Evolutionary conservation across 1,139 yeast species (phyloP).

Genomic region (Saccharomyces hybrid): DNA sequence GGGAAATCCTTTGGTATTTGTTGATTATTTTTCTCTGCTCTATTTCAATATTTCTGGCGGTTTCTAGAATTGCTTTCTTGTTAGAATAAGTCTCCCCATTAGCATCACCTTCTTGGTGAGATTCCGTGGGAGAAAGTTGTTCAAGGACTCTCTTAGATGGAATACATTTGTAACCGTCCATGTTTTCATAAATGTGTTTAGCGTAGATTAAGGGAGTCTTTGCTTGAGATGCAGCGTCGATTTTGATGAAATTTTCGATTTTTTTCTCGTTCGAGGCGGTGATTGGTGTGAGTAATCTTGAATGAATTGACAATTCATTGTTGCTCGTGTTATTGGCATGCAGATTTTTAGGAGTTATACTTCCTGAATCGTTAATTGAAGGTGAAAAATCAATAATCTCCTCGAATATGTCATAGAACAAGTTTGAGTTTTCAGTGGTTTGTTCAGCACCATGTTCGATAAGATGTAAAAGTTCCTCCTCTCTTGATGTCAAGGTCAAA

Average conservation of each 20-base stretch:
- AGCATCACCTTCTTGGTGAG: background rate
- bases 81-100: background rate
- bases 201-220: conserved; percentile 28
- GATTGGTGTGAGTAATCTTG: conserved; percentile 1
- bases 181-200: conserved; percentile 24
- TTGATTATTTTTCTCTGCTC: background rate
- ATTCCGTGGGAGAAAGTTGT: background rate
- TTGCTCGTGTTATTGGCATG: background rate
- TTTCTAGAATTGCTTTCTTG: background rate
- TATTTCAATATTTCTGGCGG: background rate
- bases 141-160: conserved; percentile 8
- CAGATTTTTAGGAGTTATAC: background rate
- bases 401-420: conserved; percentile 23
- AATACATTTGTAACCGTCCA: conserved; percentile 25
- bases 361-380: conserved; percentile 3
- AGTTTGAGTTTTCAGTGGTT: conserved; percentile 15
- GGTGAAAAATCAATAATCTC: conserved; percentile 14
- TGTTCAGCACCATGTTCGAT: conserved; percentile 30
- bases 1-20: background rate
- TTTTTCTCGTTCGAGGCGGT: conserved; percentile 1
- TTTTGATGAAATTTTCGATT: background rate
- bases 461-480: conserved; percentile 22
- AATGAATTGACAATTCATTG: background rate
- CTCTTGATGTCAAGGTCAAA: conserved; percentile 17
- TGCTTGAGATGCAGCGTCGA: conserved; percentile 9